Base-by-base conservation (phyloP, 305 asterid genomes). In the Fraxinus dipetala region DNA sequence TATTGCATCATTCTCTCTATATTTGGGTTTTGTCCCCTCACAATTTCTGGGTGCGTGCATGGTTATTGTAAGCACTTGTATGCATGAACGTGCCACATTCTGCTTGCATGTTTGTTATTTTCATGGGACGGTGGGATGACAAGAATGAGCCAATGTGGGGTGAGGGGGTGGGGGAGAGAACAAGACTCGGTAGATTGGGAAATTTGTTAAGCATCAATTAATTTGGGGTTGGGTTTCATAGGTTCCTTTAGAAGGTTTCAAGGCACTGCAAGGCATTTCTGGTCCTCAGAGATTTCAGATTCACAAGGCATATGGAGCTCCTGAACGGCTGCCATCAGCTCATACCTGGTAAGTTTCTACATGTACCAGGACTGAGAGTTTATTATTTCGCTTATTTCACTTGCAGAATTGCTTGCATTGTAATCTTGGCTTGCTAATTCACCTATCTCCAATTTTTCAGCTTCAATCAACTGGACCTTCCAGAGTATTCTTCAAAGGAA, bases 221-320 rank as follows among this genome's bases (percentile, higher is more conserved):
- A 88, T 77, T 70, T 26, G 28, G 45, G 18, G 78, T 74, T 81
- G 75, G 78, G 77, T 75, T 76, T 81, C 6, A 80, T 81, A 96
- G 99, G 99, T 96, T 85, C 99, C 99, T 75, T 87, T 96, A 81
- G 98, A 96, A 87, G 99, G 99, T 82, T 96, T 96, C 67, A 95
- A 93, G 90, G 99, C 98, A 77, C 89, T 96, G 81, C 99, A 96
- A 87, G 99, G 98, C 83, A 95, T 96, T 83, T 96, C 99, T 35
- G 99, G 99, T 82, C 97, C 98, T 0, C 98, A 96, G 87, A 95
- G 91, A 87, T 96, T 96, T 87, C 99, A 96, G 89, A 91, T 96
- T 86, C 99, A 96, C 92, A 95, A 93, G 85, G 98, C 98, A 76
- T 96, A 95, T 87, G 99, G 99, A 79, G 96, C 98, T 86, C 99